Conservation (phyloP, 192 early-diverging fungal species). For the Dissophora ornata region DNA sequence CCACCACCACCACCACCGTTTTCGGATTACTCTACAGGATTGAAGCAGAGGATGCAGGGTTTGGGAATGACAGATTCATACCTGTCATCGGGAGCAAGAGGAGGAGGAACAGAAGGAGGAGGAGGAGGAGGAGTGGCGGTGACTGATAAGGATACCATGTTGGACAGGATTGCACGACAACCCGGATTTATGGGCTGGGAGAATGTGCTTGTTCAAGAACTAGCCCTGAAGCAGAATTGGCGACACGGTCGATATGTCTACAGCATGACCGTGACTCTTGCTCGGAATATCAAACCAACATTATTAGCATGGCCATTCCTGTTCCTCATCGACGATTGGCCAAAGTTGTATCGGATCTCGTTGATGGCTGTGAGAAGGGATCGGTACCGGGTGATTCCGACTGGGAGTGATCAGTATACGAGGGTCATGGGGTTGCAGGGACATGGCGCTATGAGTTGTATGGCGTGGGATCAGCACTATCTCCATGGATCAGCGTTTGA, state of each 20-base stretch:
- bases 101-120: no score
- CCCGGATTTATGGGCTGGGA: conserved; percentile 33
- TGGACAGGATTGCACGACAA: conserved; percentile 12
- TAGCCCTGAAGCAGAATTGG: conserved; percentile 30
- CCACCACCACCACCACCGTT: no score
- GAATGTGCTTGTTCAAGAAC: conserved; percentile 10
- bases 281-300: conserved; percentile 10
- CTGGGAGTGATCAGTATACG: not conserved
- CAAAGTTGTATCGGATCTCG: conserved; percentile 11
- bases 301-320: conserved; percentile 32
- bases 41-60: not conserved
- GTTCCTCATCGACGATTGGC: conserved; percentile 18
- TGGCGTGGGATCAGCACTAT: conserved; percentile 22
- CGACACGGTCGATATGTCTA: conserved; percentile 12
- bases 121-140: no score
- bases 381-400: not conserved
- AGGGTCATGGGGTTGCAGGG: not conserved
- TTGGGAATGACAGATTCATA: not conserved
- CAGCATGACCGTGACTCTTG: conserved; percentile 6
- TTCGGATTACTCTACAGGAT: no score
- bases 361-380: conserved; percentile 10
- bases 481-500: not conserved
- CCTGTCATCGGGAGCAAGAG: no score
- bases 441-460: conserved; percentile 22
- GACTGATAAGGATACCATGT: not conserved